Evolutionary conservation across 176 grass and related monocot species (phyloP).

Genomic region (Bolboschoenus planiculmis): DNA sequence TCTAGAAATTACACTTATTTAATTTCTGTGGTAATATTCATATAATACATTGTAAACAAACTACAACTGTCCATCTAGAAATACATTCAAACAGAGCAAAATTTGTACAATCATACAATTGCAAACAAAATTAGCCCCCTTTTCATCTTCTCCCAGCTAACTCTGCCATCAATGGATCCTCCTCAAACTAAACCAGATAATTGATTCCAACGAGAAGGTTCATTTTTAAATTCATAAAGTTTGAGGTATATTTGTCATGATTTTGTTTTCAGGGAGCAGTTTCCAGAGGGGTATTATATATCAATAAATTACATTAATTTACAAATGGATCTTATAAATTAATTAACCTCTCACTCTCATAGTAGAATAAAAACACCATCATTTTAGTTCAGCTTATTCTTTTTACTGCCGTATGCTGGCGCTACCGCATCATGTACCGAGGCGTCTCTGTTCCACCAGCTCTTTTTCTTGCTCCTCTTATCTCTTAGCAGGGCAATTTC

Average conservation of each 20-base stretch:
- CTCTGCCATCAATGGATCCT: neutral
- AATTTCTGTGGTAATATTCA: neutral
- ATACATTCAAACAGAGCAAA: neutral
- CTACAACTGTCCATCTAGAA: neutral
- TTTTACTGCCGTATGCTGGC: neutral
- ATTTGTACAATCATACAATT: neutral
- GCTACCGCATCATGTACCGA: neutral
- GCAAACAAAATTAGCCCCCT: neutral
- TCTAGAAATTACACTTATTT: neutral
- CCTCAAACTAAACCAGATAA: neutral
- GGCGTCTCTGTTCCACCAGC: conserved; percentile 18
- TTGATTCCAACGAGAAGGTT: neutral
- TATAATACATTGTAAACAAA: neutral
- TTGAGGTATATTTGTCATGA: neutral
- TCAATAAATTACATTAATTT: neutral
- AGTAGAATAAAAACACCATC: neutral
- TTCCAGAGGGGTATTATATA: neutral
- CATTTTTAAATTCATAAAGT: neutral
- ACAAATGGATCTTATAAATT: neutral
- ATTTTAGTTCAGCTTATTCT: neutral
- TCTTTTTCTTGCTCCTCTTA: conserved; percentile 42
- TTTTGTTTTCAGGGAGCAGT: neutral
- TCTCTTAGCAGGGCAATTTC: conserved; percentile 38
- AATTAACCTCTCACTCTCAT: neutral
- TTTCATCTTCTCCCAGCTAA: neutral